Evolutionary conservation across 148 eudicot species (phyloP).

Genomic region (Vaccinium vitisidaea): DNA sequence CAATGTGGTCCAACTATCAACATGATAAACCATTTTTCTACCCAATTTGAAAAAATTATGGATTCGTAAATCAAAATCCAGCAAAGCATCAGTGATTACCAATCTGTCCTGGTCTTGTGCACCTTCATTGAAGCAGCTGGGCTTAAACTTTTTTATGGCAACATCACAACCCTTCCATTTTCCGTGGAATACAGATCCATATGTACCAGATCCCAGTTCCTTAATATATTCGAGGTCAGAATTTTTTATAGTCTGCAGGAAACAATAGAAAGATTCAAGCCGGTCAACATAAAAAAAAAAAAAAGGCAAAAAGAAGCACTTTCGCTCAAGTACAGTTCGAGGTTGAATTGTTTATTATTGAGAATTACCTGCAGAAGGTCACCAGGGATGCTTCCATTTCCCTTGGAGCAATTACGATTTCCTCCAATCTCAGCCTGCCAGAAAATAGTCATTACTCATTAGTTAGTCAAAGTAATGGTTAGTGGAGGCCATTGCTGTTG

Average conservation of each 20-base stretch:
- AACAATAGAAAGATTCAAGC: neutral
- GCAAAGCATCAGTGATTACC: constrained; percentile 27
- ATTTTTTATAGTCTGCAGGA: constrained; percentile 41
- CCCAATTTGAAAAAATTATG: neutral
- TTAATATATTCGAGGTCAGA: constrained; percentile 53
- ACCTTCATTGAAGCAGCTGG: constrained; percentile 42
- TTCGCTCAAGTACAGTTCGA: neutral
- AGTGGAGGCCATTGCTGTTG: neutral
- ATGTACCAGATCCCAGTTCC: constrained; percentile 61
- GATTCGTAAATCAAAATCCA: neutral
- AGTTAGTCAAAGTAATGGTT: neutral
- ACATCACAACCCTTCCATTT: constrained; percentile 71
- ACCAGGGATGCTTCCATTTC: constrained; percentile 9
- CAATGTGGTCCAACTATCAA: neutral
- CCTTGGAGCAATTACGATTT: constrained; percentile 10
- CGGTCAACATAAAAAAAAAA: neutral
- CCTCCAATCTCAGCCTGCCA: constrained; percentile 15
- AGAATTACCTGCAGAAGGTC: constrained; percentile 27
- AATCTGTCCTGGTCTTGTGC: constrained; percentile 42
- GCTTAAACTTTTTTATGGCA: constrained; percentile 56
- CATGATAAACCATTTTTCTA: neutral
- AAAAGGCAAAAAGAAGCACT: neutral
- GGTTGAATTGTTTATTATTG: neutral
- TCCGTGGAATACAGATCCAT: constrained; percentile 59
- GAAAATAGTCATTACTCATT: neutral